A percentile compares a stretch with the other conserved stretches of the same genome.
These are phyloP conservation scores for Schrenkiella parvula DNA, from an alignment of 345 rosid genomes.

Conservation along the genomic window DNA sequence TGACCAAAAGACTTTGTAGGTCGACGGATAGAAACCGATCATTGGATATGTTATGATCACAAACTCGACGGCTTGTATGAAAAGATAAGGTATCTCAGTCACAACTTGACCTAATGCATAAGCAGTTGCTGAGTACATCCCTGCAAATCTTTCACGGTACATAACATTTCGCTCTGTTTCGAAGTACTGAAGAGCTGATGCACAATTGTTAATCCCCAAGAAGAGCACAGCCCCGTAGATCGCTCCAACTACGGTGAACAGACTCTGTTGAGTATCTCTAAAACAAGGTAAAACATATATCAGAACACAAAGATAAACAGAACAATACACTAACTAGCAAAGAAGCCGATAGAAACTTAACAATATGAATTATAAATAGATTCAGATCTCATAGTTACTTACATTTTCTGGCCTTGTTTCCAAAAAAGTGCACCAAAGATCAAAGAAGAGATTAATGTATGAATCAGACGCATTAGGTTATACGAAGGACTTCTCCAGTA, in stretches of 20 bases:
- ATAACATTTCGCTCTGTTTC: conserved; percentile 59
- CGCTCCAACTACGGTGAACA: conserved; percentile 62
- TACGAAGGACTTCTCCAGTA: conserved; percentile 87
- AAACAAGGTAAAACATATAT: background rate
- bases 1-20: conserved; percentile 62
- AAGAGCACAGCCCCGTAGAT: conserved; percentile 41
- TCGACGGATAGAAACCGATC: conserved; percentile 58
- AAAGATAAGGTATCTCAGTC: conserved; percentile 64
- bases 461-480: conserved; percentile 57
- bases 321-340: no score
- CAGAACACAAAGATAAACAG: background rate
- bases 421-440: conserved; percentile 70
- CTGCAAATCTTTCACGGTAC: conserved; percentile 79
- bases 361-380: no score
- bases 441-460: conserved; percentile 37
- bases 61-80: conserved; percentile 40
- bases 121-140: conserved; percentile 74
- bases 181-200: conserved; percentile 52
- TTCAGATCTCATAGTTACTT: background rate
- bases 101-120: conserved; percentile 71
- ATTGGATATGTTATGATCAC: conserved; percentile 58
- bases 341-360: no score
- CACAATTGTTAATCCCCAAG: conserved; percentile 66
- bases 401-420: conserved; percentile 70
- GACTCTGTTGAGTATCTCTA: conserved; percentile 60